Percentiles rank a stretch among this genome's conserved stretches.
Conservation (phyloP, 1,139 yeast genomes). For the Suhomyces atakaporum region DNA sequence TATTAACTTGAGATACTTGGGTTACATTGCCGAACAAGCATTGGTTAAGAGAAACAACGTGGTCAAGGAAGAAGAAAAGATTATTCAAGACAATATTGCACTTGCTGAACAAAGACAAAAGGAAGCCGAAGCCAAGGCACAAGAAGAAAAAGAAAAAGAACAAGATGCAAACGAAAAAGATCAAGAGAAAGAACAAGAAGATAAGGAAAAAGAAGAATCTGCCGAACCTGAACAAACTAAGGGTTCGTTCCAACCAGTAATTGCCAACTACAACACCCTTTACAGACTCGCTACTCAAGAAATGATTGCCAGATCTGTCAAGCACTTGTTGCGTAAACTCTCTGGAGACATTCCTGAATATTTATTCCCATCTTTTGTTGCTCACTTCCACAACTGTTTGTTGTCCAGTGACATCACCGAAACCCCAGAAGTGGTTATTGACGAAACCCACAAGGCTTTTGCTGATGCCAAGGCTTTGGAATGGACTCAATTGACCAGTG, state of each 20-base stretch:
- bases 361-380: slow-evolving; percentile 58
- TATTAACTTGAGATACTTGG: slow-evolving; percentile 87
- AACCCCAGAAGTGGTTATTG: slow-evolving; percentile 46
- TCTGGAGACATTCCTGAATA: slow-evolving; percentile 53
- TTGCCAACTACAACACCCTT: slow-evolving; percentile 50
- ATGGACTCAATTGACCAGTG: slow-evolving; percentile 49
- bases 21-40: slow-evolving; percentile 51
- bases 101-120: slow-evolving; percentile 26
- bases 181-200: slow-evolving; percentile 25
- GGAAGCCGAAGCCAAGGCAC: slow-evolving; percentile 27
- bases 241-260: slow-evolving; percentile 45
- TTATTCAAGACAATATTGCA: slow-evolving; percentile 26
- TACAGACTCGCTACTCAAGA: slow-evolving; percentile 59
- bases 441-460: slow-evolving; percentile 43
- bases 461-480: slow-evolving; percentile 45
- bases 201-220: slow-evolving; percentile 29
- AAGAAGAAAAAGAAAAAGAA: slow-evolving; percentile 29
- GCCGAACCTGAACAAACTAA: slow-evolving; percentile 32
- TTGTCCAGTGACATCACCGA: slow-evolving; percentile 52
- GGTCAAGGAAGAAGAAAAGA: slow-evolving; percentile 22
- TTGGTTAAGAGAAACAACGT: slow-evolving; percentile 28
- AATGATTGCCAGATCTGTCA: slow-evolving; percentile 75
- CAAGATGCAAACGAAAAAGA: slow-evolving; percentile 23
- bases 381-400: slow-evolving; percentile 74
- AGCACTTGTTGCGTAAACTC: slow-evolving; percentile 65